A percentile compares a stretch with the other conserved stretches of the same genome.
phyloP scores from a whole-genome alignment of 495 filamentous ascomycete genomes.

The Rostrohypoxylon terebratum region DNA sequence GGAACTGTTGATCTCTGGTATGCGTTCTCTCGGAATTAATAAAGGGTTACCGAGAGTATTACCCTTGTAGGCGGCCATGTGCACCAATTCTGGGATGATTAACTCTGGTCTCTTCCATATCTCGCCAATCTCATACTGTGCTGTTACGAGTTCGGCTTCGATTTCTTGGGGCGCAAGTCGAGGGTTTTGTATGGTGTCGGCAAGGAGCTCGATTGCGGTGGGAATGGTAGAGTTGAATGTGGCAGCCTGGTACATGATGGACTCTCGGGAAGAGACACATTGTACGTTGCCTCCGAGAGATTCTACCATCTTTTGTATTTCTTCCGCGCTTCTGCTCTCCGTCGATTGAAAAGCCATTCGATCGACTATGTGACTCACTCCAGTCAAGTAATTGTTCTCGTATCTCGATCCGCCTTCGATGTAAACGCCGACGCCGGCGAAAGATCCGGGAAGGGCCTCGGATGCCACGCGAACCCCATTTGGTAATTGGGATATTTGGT shows the following conservation, averaged over 20 bases:
- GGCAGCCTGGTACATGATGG: constrained; percentile 98
- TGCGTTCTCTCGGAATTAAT: constrained; percentile 86
- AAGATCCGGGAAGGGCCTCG: constrained; percentile 93
- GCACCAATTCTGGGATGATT: constrained; percentile 93
- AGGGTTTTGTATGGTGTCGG: constrained; percentile 93
- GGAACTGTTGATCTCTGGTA: constrained; percentile 78
- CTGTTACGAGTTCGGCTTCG: constrained; percentile 84
- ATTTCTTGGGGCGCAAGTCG: constrained; percentile 92
- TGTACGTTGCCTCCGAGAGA: constrained; percentile 93
- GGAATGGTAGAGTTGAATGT: constrained; percentile 96
- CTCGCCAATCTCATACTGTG: constrained; percentile 94
- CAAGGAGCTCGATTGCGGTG: constrained; percentile 83
- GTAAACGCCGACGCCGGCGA: constrained; percentile 95
- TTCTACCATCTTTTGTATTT: constrained; percentile 89
- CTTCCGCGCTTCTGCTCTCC: constrained; percentile 73
- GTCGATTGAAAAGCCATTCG: constrained; percentile 97
- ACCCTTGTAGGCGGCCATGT: constrained; percentile 92
- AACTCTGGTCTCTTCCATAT: constrained; percentile 98
- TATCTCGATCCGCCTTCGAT: constrained; percentile 96
- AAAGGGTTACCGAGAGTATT: constrained; percentile 96
- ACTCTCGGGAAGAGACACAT: constrained; percentile 93
- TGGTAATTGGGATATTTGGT: constrained; percentile 86
- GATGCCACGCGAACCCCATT: constrained; percentile 97
- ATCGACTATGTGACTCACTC: constrained; percentile 96
- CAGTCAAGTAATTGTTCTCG: constrained; percentile 85